Evolutionary conservation across 139 green algal genomes (phyloP).

Genomic region (Eudorina sp.): DNA sequence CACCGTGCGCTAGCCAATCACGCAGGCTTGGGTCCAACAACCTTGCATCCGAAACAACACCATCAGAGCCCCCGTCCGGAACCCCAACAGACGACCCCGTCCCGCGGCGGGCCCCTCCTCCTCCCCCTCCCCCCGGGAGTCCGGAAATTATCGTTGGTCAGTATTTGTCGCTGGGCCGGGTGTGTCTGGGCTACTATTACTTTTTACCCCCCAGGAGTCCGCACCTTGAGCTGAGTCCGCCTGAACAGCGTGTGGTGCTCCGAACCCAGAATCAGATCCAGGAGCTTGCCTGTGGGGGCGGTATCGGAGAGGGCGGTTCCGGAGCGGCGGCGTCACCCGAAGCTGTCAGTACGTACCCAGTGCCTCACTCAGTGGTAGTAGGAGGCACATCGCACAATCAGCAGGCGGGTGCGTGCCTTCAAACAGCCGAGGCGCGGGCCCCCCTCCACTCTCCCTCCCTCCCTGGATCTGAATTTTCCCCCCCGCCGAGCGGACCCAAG

Average conservation of each 20-base stretch:
- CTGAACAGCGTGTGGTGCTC: conserved; percentile 67
- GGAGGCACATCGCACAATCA: background rate
- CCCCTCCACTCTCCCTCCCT: background rate
- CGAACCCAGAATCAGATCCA: conserved; percentile 81
- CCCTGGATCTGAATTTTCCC: too few relatives aligned
- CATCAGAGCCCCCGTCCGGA: background rate
- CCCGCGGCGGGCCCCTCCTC: too few relatives aligned
- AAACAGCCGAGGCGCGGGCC: background rate
- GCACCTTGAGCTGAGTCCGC: conserved; percentile 74
- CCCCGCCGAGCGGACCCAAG: too few relatives aligned
- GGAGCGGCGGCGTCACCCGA: background rate
- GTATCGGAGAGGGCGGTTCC: background rate
- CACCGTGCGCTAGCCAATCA: too few relatives aligned
- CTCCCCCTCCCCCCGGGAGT: too few relatives aligned
- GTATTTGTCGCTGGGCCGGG: too few relatives aligned
- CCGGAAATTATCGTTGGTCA: too few relatives aligned
- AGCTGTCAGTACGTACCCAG: background rate
- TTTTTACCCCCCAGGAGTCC: too few relatives aligned
- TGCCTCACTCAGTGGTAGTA: background rate
- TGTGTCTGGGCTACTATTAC: too few relatives aligned
- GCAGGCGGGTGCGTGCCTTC: background rate
- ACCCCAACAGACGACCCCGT: too few relatives aligned
- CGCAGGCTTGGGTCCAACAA: background rate
- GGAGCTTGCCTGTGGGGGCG: conserved; percentile 61
- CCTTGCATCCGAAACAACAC: background rate